Evolutionary conservation across 2,329 filamentous ascomycete genomes (phyloP).

Genomic region (Trichoderma sp.): DNA sequence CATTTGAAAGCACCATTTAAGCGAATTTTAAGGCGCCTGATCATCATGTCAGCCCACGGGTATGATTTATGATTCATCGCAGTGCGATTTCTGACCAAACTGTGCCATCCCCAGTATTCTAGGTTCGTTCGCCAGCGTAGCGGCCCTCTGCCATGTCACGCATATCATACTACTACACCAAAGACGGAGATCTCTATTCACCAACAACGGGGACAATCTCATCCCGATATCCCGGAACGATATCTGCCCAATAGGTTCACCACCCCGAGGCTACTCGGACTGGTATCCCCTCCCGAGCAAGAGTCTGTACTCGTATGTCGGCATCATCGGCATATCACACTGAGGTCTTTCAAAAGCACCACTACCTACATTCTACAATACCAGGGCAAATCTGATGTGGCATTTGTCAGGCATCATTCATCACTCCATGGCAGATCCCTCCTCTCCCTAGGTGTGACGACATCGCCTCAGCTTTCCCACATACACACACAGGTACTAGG

Average conservation of each 20-base stretch:
- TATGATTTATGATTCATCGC: slow-evolving; percentile 9
- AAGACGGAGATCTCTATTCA: background rate
- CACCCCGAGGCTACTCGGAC: background rate
- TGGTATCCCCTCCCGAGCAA: background rate
- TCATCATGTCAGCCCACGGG: background rate
- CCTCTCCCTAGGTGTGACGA: background rate
- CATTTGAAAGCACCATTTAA: background rate
- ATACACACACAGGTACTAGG: background rate
- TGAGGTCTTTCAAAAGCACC: background rate
- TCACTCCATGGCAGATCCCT: background rate
- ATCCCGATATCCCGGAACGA: background rate
- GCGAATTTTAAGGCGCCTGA: background rate
- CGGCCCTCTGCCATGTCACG: background rate
- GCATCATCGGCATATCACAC: background rate
- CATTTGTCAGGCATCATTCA: background rate
- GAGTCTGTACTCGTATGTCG: background rate
- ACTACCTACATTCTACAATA: background rate
- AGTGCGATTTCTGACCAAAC: slow-evolving; percentile 5
- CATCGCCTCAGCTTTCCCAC: background rate
- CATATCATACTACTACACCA: background rate
- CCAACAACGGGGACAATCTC: background rate
- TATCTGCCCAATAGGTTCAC: background rate
- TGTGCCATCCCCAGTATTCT: slow-evolving; percentile 5
- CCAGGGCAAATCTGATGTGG: background rate
- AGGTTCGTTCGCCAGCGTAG: slow-evolving; percentile 4